Base-by-base conservation (phyloP, 805 yeast species). In the Schwanniomyces vanrijiae region DNA sequence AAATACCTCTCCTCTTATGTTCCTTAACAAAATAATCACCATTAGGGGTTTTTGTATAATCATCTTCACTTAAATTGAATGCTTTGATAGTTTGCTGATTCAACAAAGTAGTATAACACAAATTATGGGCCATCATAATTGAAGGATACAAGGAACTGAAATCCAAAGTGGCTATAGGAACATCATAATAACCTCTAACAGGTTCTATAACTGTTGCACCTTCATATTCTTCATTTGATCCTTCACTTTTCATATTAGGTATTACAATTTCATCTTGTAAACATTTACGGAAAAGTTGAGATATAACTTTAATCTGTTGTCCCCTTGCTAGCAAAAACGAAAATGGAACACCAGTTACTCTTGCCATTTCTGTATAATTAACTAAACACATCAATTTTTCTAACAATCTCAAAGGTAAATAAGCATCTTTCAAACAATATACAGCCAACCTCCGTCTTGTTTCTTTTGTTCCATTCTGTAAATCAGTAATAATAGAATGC, bases 181-280 rank as follows among this genome's bases (percentile, higher is more conserved):
- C 91, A 66, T 90, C 96, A 60, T 94, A 95, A 66, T 90, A 95
- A 1, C 99, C 99, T 64, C 97, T 82, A 5, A 76, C 76, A 1
- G 99, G 99, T 63, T 95, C 99, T 67, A 94, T 94, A 55, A 94
- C 99, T 0, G 99, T 94, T 5, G 99, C 99, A 73, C 99, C 99
- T 66, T 94, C 99, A 62, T 94, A 94, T 61, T 90, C 98, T 63
- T 95, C 98, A 49, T 81, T 76, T 8, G 85, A 76, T 1, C 95
- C 96, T 57, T 84, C 90, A 49, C 83, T 80, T 56, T 80, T 84
- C 82, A 92, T 76, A 60, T 94, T 92, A 0, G 99, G 99, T 35
- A 94, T 85, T 3, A 94, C 91, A 45, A 92, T 82, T 54, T 87
- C 90, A 48, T 88, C 84, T 55, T 89, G 83, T 16, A 90, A 71